Evolutionary conservation across 371 early-diverging fungal genomes (phyloP).

Genomic region (Rhizopus delemar): DNA sequence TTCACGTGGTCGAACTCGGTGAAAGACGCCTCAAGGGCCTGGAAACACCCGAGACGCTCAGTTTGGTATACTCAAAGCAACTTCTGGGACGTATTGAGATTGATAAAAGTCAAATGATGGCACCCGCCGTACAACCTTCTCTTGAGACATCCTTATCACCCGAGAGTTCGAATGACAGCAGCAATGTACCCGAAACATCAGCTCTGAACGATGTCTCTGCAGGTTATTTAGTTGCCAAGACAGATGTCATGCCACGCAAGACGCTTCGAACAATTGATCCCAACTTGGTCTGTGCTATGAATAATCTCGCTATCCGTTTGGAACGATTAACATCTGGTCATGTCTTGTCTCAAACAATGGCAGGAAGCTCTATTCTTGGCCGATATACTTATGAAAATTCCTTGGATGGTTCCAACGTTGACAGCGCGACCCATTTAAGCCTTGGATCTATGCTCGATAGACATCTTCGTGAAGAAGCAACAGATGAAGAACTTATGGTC

Average conservation of each 20-base stretch:
- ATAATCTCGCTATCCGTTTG: conserved; percentile 42
- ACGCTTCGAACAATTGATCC: conserved; percentile 36
- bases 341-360: conserved; percentile 22
- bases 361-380: conserved; percentile 31
- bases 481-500: conserved; percentile 57
- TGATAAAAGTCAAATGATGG: conserved; percentile 38
- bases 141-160: conserved; percentile 3
- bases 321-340: conserved; percentile 47
- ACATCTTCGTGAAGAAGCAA: conserved; percentile 55
- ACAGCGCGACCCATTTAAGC: conserved; percentile 23
- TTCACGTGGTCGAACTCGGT: conserved; percentile 75
- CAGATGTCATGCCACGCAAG: neutral
- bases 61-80: conserved; percentile 71
- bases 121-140: neutral
- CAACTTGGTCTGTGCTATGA: conserved; percentile 34
- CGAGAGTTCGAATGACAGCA: neutral
- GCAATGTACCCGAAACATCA: neutral
- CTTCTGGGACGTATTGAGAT: conserved; percentile 50
- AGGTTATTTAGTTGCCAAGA: conserved; percentile 5
- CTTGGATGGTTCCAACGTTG: conserved; percentile 20
- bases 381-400: conserved; percentile 15
- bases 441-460: conserved; percentile 36
- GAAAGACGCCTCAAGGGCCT: conserved; percentile 88
- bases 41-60: conserved; percentile 85
- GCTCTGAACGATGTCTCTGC: neutral